These are phyloP conservation scores for Collybia sp. DNA, from an alignment of 768 basidiomycete genomes.

Conservation along the genomic window DNA sequence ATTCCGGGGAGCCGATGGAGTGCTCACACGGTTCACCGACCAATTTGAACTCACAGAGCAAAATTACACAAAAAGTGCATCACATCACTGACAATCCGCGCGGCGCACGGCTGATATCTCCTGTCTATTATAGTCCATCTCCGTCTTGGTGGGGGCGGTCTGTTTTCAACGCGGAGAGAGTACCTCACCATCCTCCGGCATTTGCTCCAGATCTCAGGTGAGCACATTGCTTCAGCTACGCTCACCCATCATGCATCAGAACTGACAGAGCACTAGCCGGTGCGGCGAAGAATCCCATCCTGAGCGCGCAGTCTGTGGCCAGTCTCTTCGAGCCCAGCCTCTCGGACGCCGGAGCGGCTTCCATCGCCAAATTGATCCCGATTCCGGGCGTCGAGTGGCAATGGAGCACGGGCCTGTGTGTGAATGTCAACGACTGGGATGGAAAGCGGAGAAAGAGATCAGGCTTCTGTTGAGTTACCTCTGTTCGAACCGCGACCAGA, in stretches of 20 bases:
- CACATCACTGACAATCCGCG: too few species aligned
- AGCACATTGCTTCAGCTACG: not conserved
- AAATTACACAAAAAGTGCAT: slow-evolving; percentile 17
- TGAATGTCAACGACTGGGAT: too few species aligned
- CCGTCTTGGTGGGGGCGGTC: slow-evolving; percentile 23
- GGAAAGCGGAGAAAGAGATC: too few species aligned
- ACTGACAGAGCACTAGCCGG: not conserved
- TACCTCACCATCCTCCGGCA: slow-evolving; percentile 24
- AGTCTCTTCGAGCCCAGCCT: too few species aligned
- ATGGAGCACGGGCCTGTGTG: too few species aligned
- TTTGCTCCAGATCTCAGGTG: slow-evolving; percentile 23
- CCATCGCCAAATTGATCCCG: not conserved
- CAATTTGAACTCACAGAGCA: slow-evolving; percentile 8
- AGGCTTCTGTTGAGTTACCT: too few species aligned
- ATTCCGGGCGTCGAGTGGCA: not conserved
- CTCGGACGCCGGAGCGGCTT: too few species aligned
- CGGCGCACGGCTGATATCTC: too few species aligned
- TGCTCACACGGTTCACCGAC: slow-evolving; percentile 8
- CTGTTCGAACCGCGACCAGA: not conserved
- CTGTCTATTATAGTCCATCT: too few species aligned
- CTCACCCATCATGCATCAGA: not conserved
- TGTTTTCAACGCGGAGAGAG: too few species aligned
- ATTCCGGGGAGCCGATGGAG: too few species aligned
- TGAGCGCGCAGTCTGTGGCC: too few species aligned
- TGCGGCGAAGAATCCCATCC: not conserved